phyloP scores from a whole-genome alignment of 148 eudicot genomes.

The Nyssa sinensis region DNA sequence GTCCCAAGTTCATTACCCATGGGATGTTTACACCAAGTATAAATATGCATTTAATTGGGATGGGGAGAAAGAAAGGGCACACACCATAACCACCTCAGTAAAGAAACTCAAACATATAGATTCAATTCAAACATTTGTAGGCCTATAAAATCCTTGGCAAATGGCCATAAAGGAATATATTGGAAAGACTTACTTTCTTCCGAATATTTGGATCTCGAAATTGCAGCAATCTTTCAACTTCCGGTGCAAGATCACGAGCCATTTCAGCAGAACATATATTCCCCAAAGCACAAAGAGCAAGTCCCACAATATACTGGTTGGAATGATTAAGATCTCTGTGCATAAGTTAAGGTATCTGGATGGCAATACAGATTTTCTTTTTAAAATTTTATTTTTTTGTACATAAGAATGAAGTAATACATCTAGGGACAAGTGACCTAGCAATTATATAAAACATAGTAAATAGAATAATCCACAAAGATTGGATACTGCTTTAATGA shows the following conservation, averaged over 20 bases:
- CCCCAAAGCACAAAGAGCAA: conserved; percentile 99
- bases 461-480: conserved; percentile 6
- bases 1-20: neutral
- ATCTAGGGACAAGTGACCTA: neutral
- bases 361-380: neutral
- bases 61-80: neutral
- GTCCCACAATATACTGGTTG: conserved; percentile 95
- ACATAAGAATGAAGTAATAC: neutral
- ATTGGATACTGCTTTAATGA: conserved; percentile 96
- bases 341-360: conserved; percentile 46
- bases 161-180: neutral
- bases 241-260: conserved; percentile 99
- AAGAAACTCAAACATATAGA: neutral
- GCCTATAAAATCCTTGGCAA: neutral
- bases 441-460: neutral
- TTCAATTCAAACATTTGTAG: neutral
- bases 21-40: neutral
- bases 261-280: conserved; percentile 97
- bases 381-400: neutral
- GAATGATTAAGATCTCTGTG: conserved; percentile 87
- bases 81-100: neutral
- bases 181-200: conserved; percentile 65
- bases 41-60: conserved; percentile 1
- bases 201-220: conserved; percentile 97
- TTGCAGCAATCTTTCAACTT: conserved; percentile 89